phyloP scores from a whole-genome alignment of 2,329 filamentous ascomycete genomes.

The Pleoardoris graminearum region DNA sequence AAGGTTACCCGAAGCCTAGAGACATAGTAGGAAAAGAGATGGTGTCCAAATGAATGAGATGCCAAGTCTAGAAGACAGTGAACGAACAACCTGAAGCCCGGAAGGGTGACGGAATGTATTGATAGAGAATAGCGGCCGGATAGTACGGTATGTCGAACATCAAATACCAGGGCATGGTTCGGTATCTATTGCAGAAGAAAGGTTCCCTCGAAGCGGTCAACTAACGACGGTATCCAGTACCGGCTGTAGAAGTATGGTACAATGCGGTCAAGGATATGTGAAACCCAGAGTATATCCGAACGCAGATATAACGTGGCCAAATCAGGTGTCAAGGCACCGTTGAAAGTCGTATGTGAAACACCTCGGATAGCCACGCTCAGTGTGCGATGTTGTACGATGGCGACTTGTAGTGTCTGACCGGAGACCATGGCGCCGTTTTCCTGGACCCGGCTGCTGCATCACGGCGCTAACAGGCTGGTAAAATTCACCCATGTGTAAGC shows the following conservation, averaged over 20 bases:
- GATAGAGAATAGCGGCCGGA: too few species aligned
- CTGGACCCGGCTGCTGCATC: conserved; percentile 8
- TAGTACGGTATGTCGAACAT: too few species aligned
- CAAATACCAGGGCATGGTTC: too few species aligned
- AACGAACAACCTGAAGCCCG: not conserved
- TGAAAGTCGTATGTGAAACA: not conserved
- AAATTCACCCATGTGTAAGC: conserved; percentile 9
- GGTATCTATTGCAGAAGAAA: too few species aligned
- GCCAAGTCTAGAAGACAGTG: conserved; percentile 2
- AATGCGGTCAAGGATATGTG: not conserved
- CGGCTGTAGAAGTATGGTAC: not conserved
- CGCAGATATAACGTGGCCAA: not conserved
- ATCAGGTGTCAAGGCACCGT: not conserved
- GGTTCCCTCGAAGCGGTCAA: too few species aligned
- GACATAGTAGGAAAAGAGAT: not conserved
- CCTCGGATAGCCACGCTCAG: not conserved
- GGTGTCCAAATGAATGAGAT: conserved; percentile 1
- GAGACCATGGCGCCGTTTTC: not conserved
- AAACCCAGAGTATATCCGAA: not conserved
- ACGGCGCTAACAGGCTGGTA: not conserved
- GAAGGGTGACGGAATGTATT: not conserved
- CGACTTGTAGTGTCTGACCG: not conserved
- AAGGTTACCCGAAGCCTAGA: conserved; percentile 1
- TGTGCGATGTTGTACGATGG: not conserved
- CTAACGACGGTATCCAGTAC: not conserved